Conservation (phyloP, 176 grass and related monocot species). For the Triticum monococcum region DNA sequence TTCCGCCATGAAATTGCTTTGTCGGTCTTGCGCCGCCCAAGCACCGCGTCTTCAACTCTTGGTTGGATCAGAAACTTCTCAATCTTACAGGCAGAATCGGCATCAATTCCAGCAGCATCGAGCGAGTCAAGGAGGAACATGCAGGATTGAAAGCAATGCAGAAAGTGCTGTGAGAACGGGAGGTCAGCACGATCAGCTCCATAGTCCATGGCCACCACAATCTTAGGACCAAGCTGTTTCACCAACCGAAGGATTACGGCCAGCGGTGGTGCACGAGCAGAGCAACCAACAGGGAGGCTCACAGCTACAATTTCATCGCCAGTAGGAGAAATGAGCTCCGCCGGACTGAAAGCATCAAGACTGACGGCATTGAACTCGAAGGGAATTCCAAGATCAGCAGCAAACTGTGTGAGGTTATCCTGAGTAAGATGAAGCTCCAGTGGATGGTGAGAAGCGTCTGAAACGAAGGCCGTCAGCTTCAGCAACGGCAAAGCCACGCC, state of each 20-base stretch:
- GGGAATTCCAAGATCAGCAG: constrained; percentile 58
- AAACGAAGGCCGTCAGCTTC: constrained; percentile 69
- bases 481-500: constrained; percentile 38
- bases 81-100: constrained; percentile 64
- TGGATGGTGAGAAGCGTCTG: constrained; percentile 54
- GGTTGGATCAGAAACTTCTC: constrained; percentile 80
- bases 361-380: constrained; percentile 68
- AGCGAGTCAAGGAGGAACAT: constrained; percentile 83
- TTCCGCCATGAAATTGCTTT: constrained; percentile 62
- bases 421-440: constrained; percentile 71
- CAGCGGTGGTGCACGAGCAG: constrained; percentile 46
- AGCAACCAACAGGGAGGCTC: constrained; percentile 65
- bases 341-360: constrained; percentile 54
- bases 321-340: constrained; percentile 37
- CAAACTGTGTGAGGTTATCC: constrained; percentile 76
- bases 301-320: constrained; percentile 66
- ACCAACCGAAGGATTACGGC: constrained; percentile 59
- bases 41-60: constrained; percentile 57
- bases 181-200: constrained; percentile 73
- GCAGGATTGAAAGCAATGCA: constrained; percentile 76
- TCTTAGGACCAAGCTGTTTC: constrained; percentile 74
- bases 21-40: constrained; percentile 48
- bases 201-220: constrained; percentile 75
- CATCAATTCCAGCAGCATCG: constrained; percentile 62
- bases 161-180: constrained; percentile 67